These are phyloP conservation scores for Verticillium nubilum DNA, from an alignment of 2,329 filamentous ascomycete genomes.

Conservation along the genomic window DNA sequence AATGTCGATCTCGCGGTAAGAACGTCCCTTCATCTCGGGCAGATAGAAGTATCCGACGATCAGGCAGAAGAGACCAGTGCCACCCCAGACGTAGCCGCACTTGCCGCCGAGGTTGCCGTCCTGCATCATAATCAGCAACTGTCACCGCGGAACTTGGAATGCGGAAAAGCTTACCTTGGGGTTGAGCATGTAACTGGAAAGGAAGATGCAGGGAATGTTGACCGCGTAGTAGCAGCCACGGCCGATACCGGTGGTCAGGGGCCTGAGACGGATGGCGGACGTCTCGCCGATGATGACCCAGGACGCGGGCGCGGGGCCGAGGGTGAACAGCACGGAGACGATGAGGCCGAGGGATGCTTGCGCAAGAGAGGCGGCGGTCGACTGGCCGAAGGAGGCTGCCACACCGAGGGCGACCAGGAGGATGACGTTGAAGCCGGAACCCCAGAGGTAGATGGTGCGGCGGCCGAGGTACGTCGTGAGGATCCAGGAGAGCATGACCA, in stretches of 20 bases:
- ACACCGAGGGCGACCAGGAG: conserved; percentile 56
- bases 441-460: conserved; percentile 42
- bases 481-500: conserved; percentile 48
- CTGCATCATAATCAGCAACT: conserved; percentile 22
- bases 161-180: conserved; percentile 8
- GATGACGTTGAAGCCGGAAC: conserved; percentile 43
- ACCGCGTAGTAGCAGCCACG: conserved; percentile 59
- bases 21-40: conserved; percentile 52
- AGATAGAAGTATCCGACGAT: conserved; percentile 40
- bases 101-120: conserved; percentile 43
- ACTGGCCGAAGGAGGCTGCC: conserved; percentile 42
- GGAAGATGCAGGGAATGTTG: conserved; percentile 63
- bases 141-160: no score
- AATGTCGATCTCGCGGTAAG: conserved; percentile 59
- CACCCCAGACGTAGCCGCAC: conserved; percentile 56
- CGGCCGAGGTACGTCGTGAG: conserved; percentile 43
- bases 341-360: conserved; percentile 60
- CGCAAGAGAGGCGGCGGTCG: conserved; percentile 38
- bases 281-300: conserved; percentile 66
- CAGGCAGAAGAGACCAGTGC: conserved; percentile 50
- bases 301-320: conserved; percentile 58
- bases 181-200: conserved; percentile 57
- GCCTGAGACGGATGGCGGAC: conserved; percentile 57
- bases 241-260: conserved; percentile 61
- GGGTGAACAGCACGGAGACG: conserved; percentile 58